Evolutionary conservation across 768 basidiomycete genomes (phyloP).

Genomic region (Amanita fuliginea): DNA sequence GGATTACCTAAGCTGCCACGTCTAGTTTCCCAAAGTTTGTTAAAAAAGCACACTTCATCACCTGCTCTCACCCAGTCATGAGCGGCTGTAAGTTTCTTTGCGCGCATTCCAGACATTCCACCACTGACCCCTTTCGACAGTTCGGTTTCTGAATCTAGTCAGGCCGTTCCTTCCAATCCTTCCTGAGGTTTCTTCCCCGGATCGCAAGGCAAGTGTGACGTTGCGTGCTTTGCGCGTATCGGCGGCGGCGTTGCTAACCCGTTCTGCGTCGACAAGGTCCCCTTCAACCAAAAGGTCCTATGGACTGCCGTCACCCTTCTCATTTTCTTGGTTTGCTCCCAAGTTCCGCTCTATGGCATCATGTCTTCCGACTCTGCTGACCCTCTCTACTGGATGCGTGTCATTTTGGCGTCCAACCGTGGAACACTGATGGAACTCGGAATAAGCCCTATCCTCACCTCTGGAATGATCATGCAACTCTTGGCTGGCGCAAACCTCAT

Average conservation of each 20-base stretch:
- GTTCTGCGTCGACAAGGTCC: constrained; percentile 47
- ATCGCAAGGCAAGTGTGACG: constrained; percentile 69
- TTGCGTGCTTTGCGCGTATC: not conserved
- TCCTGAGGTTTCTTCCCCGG: constrained; percentile 90
- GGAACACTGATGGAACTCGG: constrained; percentile 99
- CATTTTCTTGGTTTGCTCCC: constrained; percentile 99
- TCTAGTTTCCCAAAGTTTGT: constrained; percentile 15
- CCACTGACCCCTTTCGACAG: constrained; percentile 27
- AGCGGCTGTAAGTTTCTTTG: constrained; percentile 81
- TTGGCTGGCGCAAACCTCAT: constrained; percentile 95
- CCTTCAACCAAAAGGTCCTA: constrained; percentile 88
- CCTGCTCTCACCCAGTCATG: too few species aligned
- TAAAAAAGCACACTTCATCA: constrained; percentile 5
- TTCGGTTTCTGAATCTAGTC: constrained; percentile 96
- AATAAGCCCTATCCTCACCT: constrained; percentile 94
- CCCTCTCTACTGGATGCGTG: constrained; percentile 99
- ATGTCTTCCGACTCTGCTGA: constrained; percentile 99
- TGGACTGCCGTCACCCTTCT: constrained; percentile 32
- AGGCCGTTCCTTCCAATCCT: constrained; percentile 95
- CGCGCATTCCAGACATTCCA: not conserved
- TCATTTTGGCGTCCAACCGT: constrained; percentile 96
- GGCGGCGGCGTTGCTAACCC: constrained; percentile 5
- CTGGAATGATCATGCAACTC: constrained; percentile 99
- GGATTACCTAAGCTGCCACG: constrained; percentile 30
- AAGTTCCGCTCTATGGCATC: constrained; percentile 98